Percentiles rank a stretch among this genome's conserved stretches.
These are phyloP conservation scores for Penicillium waksmanii DNA, from an alignment of 495 filamentous ascomycete genomes.

Conservation along the genomic window DNA sequence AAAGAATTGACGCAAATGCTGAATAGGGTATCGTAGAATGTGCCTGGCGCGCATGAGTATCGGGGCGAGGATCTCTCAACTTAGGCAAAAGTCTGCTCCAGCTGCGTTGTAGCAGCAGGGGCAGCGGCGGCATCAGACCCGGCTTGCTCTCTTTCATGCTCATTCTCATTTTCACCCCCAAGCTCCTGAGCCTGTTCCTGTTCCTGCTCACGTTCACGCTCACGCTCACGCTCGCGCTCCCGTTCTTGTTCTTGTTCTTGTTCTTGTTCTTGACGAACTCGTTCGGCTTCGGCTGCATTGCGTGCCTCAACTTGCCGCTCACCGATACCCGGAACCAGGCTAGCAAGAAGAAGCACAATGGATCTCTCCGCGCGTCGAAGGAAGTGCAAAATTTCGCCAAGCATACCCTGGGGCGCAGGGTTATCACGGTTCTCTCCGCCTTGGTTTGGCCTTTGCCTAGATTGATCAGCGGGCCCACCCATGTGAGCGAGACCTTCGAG, in stretches of 20 bases:
- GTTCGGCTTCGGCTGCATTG: conserved; percentile 62
- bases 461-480: conserved; percentile 33
- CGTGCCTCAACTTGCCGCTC: conserved; percentile 78
- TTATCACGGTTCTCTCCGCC: neutral
- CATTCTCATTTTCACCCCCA: neutral
- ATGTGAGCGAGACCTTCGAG: conserved; percentile 72
- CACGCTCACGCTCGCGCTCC: neutral
- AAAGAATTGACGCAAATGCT: neutral
- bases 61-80: neutral
- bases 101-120: neutral
- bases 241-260: conserved; percentile 9
- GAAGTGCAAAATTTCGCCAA: conserved; percentile 40
- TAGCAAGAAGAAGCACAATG: conserved; percentile 80
- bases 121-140: neutral
- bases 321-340: conserved; percentile 81
- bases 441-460: conserved; percentile 11
- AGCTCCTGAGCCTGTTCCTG: neutral
- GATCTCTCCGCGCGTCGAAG: conserved; percentile 71
- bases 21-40: conserved; percentile 1
- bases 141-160: neutral
- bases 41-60: neutral
- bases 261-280: conserved; percentile 22
- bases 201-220: neutral
- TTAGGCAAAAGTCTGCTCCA: neutral
- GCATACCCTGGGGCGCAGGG: neutral